Evolutionary conservation across 75 land plant species (phyloP), one percentile per base, ranked within the genome.

Genomic region (Selaginella tamariscina): DNA sequence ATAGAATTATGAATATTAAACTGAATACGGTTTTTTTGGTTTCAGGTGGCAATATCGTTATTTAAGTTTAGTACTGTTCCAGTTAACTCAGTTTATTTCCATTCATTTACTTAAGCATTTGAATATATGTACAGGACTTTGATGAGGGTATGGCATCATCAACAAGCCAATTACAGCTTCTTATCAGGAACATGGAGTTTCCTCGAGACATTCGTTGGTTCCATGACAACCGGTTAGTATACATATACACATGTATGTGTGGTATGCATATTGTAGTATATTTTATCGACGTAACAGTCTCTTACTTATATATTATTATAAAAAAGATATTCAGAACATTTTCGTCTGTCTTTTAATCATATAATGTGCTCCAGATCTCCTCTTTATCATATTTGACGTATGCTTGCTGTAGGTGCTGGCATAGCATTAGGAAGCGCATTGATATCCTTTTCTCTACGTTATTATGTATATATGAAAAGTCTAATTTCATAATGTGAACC

Each of bases 131-230:
- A 63, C 80, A 94, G 98, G 85, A 87, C 96, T 30, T 83, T 94
- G 80, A 75, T 89, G 60, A 70, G 77, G 49, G 81, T 94, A 1
- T 80, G 76, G 56, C 77, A 81, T 56, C 73, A 82, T 79, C 80
- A 80, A 30, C 69, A 82, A 65, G 83, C 86, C 28, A 79, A 75
- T 13, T 72, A 83, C 33, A 80, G 80, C 60, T 69, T 94, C 65
- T 74, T 84, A 24, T 55, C 84, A 65, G 72, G 81, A 60, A 59
- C 81, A 56, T 64, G 86, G 74, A 75, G 84, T 30, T 94, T 94
- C 71, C 81, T 94, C 73, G 91, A 83, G 81, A 89, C 87, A n/a
- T 94, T 94, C 72, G 77, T 87, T 56, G 98, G 98, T 29, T 94
- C 98, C 30, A 68, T 94, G 83, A 80, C 96, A 56, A 70, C 96